phyloP scores from a whole-genome alignment of 2,329 filamentous ascomycete genomes.

The Chalara sp. region DNA sequence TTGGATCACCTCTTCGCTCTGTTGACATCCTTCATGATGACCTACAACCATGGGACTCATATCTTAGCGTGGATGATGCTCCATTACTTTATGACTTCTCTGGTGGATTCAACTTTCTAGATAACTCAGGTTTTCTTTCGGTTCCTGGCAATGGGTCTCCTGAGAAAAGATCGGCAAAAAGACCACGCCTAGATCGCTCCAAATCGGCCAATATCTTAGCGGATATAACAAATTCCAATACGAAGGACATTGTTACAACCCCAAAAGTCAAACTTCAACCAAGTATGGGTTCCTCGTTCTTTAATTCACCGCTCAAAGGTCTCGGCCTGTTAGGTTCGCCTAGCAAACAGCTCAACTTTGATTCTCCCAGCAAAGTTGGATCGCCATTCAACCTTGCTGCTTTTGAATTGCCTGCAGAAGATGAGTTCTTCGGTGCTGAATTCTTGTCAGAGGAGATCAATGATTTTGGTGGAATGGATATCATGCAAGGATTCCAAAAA shows the following conservation, averaged over 20 bases:
- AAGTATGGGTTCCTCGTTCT: slow-evolving; percentile 24
- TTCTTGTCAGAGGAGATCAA: slow-evolving; percentile 52
- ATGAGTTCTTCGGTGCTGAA: slow-evolving; percentile 47
- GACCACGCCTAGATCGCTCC: slow-evolving; percentile 55
- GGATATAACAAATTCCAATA: slow-evolving; percentile 37
- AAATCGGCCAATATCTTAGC: slow-evolving; percentile 55
- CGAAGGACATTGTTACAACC: slow-evolving; percentile 42
- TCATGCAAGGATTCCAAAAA: slow-evolving; percentile 69
- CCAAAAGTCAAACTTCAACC: slow-evolving; percentile 43
- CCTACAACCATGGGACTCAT: slow-evolving; percentile 57
- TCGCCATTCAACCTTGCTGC: slow-evolving; percentile 13
- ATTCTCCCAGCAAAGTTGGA: slow-evolving; percentile 18
- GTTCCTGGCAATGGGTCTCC: slow-evolving; percentile 55
- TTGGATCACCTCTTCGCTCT: slow-evolving; percentile 67
- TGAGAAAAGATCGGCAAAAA: slow-evolving; percentile 55
- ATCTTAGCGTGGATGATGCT: slow-evolving; percentile 59
- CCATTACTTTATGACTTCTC: slow-evolving; percentile 47
- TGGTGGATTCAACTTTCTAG: slow-evolving; percentile 12
- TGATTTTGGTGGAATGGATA: slow-evolving; percentile 57
- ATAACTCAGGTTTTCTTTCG: slow-evolving; percentile 37
- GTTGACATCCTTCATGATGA: slow-evolving; percentile 44
- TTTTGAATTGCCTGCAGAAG: slow-evolving; percentile 33
- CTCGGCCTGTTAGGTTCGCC: slow-evolving; percentile 48
- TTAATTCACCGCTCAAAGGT: slow-evolving; percentile 52
- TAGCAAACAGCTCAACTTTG: slow-evolving; percentile 39